A percentile compares a stretch with the other conserved stretches of the same genome.
phyloP scores from a whole-genome alignment of 139 green algal species.

The Volvox africanus region DNA sequence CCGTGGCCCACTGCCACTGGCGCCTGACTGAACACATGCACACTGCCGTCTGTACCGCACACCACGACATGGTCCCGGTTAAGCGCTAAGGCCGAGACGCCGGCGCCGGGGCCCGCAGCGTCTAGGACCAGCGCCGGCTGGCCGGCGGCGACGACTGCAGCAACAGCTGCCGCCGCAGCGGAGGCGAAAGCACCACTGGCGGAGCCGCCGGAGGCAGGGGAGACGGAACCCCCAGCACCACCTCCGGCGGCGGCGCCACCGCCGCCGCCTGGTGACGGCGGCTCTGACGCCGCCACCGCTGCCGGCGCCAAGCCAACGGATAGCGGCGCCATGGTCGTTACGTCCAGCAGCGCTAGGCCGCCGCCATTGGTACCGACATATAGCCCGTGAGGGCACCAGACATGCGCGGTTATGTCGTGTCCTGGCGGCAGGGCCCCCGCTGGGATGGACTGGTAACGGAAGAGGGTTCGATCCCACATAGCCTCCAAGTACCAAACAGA shows the following conservation, averaged over 20 bases:
- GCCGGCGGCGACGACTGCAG: background rate
- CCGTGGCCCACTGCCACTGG: background rate
- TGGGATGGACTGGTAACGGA: background rate
- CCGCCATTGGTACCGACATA: slow-evolving; percentile 47
- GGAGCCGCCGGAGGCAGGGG: background rate
- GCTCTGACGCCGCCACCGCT: background rate
- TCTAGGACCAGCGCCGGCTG: slow-evolving; percentile 19
- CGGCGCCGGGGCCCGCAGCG: background rate
- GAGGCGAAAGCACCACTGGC: background rate
- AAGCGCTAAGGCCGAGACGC: slow-evolving; percentile 25
- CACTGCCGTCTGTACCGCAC: slow-evolving; percentile 16
- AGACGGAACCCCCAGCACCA: no score
- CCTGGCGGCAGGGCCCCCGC: background rate
- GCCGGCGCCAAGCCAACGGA: background rate
- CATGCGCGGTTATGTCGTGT: slow-evolving; percentile 29
- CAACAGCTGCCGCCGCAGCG: no score
- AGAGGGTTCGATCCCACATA: slow-evolving; percentile 51
- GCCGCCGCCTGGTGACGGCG: background rate
- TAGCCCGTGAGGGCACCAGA: slow-evolving; percentile 46
- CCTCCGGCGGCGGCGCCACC: background rate
- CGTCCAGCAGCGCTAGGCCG: slow-evolving; percentile 44
- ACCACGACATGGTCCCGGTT: slow-evolving; percentile 53
- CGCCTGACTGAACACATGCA: slow-evolving; percentile 14
- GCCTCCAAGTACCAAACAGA: slow-evolving; percentile 47
- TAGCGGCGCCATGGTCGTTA: slow-evolving; percentile 25